Percentiles rank a stretch among this genome's conserved stretches.
phyloP scores from a whole-genome alignment of 129 eudicot genomes.

The Saposhnikovia divaricata region DNA sequence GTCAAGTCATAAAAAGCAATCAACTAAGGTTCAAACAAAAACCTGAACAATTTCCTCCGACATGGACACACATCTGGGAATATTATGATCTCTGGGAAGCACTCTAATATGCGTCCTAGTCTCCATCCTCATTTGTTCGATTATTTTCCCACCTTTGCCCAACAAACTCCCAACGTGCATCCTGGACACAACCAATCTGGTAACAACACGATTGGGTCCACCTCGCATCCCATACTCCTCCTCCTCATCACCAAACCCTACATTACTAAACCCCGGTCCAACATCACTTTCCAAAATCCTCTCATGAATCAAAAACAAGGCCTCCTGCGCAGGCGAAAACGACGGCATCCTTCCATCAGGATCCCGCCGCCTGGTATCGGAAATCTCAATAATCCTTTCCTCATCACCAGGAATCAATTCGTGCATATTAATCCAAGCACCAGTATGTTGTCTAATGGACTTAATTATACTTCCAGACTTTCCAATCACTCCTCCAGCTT shows the following conservation, averaged over 20 bases:
- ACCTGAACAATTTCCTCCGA: constrained; percentile 99
- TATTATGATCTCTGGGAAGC: constrained; percentile 79
- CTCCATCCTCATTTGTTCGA: constrained; percentile 96
- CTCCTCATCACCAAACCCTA: constrained; percentile 39
- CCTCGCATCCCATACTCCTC: constrained; percentile 42
- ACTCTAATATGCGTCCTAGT: constrained; percentile 96
- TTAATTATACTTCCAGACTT: constrained; percentile 96
- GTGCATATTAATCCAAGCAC: constrained; percentile 94
- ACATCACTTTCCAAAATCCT: constrained; percentile 90
- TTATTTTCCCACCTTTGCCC: constrained; percentile 98
- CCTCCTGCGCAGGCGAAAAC: constrained; percentile 96
- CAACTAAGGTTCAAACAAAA: constrained; percentile 6
- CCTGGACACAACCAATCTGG: constrained; percentile 83
- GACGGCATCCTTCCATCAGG: constrained; percentile 91
- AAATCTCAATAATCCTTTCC: constrained; percentile 93
- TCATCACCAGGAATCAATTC: constrained; percentile 83
- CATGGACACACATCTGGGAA: constrained; percentile 83
- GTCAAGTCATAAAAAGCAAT: not conserved
- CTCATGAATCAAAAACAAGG: constrained; percentile 81
- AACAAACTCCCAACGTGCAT: constrained; percentile 93
- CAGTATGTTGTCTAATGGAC: constrained; percentile 89
- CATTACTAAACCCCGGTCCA: constrained; percentile 33
- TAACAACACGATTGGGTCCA: constrained; percentile 53
- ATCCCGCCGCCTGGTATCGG: constrained; percentile 86
- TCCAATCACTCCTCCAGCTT: constrained; percentile 97